Base-by-base conservation (phyloP, 2,329 filamentous ascomycete species). In the Myriosclerotinia duriaeana region DNA sequence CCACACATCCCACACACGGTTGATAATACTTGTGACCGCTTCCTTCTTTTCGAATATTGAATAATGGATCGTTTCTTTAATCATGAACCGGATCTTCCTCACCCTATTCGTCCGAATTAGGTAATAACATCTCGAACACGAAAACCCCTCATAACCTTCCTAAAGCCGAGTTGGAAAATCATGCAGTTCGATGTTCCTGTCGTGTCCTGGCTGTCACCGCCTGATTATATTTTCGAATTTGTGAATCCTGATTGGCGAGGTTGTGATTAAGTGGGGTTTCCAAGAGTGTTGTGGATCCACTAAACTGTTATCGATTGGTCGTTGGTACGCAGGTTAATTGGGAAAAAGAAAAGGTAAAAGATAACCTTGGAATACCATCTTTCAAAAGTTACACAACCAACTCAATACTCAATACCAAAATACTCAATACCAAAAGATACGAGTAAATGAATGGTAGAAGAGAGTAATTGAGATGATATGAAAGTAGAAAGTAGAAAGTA, bases 291-390 rank as follows among this genome's bases (percentile, higher is more conserved):
- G 63, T 59, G 63, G 63, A 42, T 42, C 63, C 63, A 59, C 30
- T 52, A 50, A 7, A n/a, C 50, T 42, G 53, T 42, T 65, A 65
- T 65, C 63, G 59, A 65, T 65, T 59, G 63, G 63, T 52, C 26
- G 26, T 26, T 26, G 26, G 26, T 26, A 26, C 42, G 34, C 34
- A 65, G 36, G 8, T 52, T 59, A 34, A 52, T 59, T 65, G 52
- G 30, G 3, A 12, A 20, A 46, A 46, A 58, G 30, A 36, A 30
- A 42, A 65, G n/a, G n/a, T n/a, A n/a, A n/a, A n/a, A n/a, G n/a
- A n/a, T n/a, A n/a, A n/a, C n/a, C n/a, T n/a, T n/a, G n/a, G n/a
- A n/a, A 59, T 50, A 34, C 42, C 34, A 42, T 59, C 52, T 52
- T 52, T 15, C 59, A 59, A 50, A 65, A 42, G n/a, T 48, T 40